phyloP scores from a whole-genome alignment of 305 asterid species.

The Salvia sclarea region DNA sequence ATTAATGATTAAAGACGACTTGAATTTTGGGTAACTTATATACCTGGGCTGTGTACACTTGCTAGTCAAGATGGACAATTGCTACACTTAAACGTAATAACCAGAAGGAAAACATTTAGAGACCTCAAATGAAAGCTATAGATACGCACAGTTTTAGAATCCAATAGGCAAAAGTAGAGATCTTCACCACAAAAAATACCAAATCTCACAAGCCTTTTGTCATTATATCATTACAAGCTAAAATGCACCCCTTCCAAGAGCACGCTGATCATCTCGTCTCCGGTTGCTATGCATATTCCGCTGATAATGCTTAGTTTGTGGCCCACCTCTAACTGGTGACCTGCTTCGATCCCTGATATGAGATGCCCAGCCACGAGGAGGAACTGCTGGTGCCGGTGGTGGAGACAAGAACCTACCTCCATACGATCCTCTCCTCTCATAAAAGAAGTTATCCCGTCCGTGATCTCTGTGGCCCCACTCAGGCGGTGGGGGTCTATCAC shows the following conservation, averaged over 20 bases:
- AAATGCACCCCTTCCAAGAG: slow-evolving; percentile 50
- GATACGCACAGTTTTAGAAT: not conserved
- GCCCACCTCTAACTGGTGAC: slow-evolving; percentile 70
- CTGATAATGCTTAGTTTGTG: slow-evolving; percentile 51
- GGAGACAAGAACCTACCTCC: slow-evolving; percentile 64
- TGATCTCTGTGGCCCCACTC: slow-evolving; percentile 74
- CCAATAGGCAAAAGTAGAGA: not conserved
- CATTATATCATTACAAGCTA: slow-evolving; percentile 21
- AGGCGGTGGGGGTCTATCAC: slow-evolving; percentile 50
- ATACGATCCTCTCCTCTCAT: slow-evolving; percentile 52
- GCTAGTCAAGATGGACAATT: not conserved
- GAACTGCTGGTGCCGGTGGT: slow-evolving; percentile 44
- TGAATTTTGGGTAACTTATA: not conserved
- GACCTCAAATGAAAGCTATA: not conserved
- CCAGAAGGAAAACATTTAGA: not conserved
- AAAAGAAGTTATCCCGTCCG: slow-evolving; percentile 54
- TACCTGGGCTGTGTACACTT: not conserved
- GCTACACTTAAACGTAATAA: not conserved
- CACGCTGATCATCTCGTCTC: slow-evolving; percentile 59
- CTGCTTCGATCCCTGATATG: slow-evolving; percentile 73
- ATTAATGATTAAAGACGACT: not conserved
- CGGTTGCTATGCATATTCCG: slow-evolving; percentile 53
- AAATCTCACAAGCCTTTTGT: not conserved
- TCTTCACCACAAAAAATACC: not conserved
- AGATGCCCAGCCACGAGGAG: slow-evolving; percentile 65